A percentile compares a stretch with the other conserved stretches of the same genome.
These are phyloP conservation scores for Vigna hirtella DNA, from an alignment of 306 rosid species.

Conservation along the genomic window DNA sequence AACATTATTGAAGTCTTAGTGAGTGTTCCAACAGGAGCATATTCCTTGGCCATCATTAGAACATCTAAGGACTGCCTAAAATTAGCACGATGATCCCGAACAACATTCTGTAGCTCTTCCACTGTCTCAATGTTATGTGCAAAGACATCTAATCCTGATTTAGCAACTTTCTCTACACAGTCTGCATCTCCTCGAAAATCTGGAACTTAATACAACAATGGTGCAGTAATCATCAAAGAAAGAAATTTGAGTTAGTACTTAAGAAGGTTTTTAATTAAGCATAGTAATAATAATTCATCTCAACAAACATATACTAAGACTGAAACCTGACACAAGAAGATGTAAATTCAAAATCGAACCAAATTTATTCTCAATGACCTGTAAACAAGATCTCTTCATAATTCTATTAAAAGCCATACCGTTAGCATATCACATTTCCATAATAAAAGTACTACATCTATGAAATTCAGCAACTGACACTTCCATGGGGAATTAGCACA, in stretches of 20 bases:
- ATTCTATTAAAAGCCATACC: conserved; percentile 26
- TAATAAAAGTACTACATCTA: conserved; percentile 6
- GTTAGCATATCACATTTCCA: conserved; percentile 6
- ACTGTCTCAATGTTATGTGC: conserved; percentile 99
- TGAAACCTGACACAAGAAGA: conserved; percentile 4
- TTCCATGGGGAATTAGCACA: conserved; percentile 3
- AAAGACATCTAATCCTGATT: conserved; percentile 92
- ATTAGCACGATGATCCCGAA: conserved; percentile 94
- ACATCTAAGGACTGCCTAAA: conserved; percentile 93
- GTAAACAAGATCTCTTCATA: neutral
- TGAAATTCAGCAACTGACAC: conserved; percentile 23
- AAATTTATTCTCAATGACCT: conserved; percentile 9
- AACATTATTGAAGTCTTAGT: conserved; percentile 97
- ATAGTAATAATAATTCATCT: conserved; percentile 13
- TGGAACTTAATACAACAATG: conserved; percentile 70
- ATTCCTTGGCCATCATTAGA: conserved; percentile 84
- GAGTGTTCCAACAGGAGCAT: conserved; percentile 87
- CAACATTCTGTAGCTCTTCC: conserved; percentile 91
- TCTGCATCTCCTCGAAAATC: conserved; percentile 91
- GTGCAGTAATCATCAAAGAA: conserved; percentile 25
- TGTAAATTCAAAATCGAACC: conserved; percentile 20
- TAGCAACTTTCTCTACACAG: conserved; percentile 86
- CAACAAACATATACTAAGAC: neutral
- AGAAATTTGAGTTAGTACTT: conserved; percentile 13
- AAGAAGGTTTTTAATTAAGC: conserved; percentile 2